These are phyloP conservation scores for Diaporthe eres DNA, from an alignment of 2,329 filamentous ascomycete species.

Conservation along the genomic window DNA sequence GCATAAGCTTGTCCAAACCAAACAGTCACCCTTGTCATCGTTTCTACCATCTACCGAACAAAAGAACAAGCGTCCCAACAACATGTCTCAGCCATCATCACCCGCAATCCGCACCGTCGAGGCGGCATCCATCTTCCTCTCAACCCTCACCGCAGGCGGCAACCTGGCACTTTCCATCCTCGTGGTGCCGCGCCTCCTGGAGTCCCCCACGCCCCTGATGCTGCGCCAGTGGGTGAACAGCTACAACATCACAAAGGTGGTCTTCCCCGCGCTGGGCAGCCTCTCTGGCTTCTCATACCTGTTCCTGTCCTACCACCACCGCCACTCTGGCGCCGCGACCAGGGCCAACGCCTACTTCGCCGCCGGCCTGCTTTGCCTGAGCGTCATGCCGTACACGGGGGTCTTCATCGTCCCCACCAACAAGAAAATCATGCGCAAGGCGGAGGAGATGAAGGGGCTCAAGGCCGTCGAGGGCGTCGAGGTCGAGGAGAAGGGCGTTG, in stretches of 20 bases:
- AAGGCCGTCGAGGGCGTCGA: conserved; percentile 54
- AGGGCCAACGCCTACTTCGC: conserved; percentile 59
- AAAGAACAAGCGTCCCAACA: not conserved
- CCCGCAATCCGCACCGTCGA: conserved; percentile 60
- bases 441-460: conserved; percentile 53
- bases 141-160: conserved; percentile 59
- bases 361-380: conserved; percentile 60
- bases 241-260: conserved; percentile 55
- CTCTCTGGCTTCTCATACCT: conserved; percentile 57
- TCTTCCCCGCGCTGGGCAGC: conserved; percentile 57
- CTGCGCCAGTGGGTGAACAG: conserved; percentile 67
- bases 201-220: conserved; percentile 68
- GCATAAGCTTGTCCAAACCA: not conserved
- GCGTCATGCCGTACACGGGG: conserved; percentile 67
- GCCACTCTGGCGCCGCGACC: conserved; percentile 39
- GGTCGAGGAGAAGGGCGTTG: conserved; percentile 53
- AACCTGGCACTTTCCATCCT: conserved; percentile 58
- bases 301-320: conserved; percentile 59
- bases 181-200: conserved; percentile 66
- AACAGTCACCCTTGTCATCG: not conserved
- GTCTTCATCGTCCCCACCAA: conserved; percentile 63
- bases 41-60: not conserved
- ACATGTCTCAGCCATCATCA: conserved; percentile 13
- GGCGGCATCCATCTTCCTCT: conserved; percentile 64
- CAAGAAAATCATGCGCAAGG: conserved; percentile 60